Evolutionary conservation across 2,329 filamentous ascomycete genomes (phyloP), one percentile per base, ranked within the genome.

Genomic region (Endoconidiophora laricicola): DNA sequence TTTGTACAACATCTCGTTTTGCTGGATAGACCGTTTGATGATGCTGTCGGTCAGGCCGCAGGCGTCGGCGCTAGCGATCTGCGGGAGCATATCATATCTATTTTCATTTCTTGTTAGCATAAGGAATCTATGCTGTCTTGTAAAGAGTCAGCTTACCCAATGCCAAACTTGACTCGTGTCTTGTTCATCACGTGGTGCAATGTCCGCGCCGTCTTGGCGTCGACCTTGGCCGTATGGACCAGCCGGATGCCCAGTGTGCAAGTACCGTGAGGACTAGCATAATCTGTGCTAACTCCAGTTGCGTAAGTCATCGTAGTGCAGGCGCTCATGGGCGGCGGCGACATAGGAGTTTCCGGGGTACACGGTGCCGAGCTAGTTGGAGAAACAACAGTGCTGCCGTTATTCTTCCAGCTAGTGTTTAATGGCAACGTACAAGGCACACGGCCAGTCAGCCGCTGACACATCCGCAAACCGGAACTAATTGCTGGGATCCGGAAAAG

Each of bases 1-100:
- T 2, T 70, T 70, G 65, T 79, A 81, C 48, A 82, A 66, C 22
- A 76, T 62, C 52, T 79, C 73, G 58, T 79, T 76, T 56, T 82
- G 79, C 39, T 63, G 58, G 23, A 78, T 64, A 24, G 76, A 80
- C 51, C 71, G 69, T 49, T 69, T 66, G 44, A 80, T 66, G 14
- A 82, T 65, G 46, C 73, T 69, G 39, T 64, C 63, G 2, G 70
- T 71, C 5, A 76, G 61, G 20, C 69, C 67, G 41, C 67, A 69
- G 0, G 63, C 59, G 2, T 66, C 60, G 2, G 71, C 63, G 3
- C 64, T 65, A 10, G 66, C 61, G 10, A 70, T 63, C 0, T 68
- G 62, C 0, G 68, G 64, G 6, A 76, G 64, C 60, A 68, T 68
- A 41, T 65, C 60, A 26, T 62, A 58, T 22, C 66, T 70, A 39